Percentiles rank a stretch among this genome's conserved stretches.
phyloP scores from a whole-genome alignment of 176 grass and related monocot genomes.

The Elymus sibiricus region DNA sequence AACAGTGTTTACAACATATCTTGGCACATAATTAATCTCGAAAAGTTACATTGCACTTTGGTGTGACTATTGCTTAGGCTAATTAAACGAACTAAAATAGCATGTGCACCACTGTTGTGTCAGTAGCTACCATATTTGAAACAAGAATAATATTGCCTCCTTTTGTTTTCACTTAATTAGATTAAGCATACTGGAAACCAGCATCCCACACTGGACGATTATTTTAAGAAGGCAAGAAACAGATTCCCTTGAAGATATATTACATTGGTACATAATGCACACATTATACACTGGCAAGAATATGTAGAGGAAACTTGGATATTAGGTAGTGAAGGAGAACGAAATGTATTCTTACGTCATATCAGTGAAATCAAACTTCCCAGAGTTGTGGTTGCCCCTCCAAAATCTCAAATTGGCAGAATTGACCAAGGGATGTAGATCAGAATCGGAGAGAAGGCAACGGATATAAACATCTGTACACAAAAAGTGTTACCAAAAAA shows the following conservation, averaged over 20 bases:
- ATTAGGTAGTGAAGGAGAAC: background rate
- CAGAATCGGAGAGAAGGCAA: conserved; percentile 37
- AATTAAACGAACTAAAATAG: background rate
- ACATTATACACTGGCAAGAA: background rate
- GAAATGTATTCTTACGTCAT: conserved; percentile 75
- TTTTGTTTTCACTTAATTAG: background rate
- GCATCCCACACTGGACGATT: background rate
- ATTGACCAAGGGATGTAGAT: conserved; percentile 29
- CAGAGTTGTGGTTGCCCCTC: conserved; percentile 47
- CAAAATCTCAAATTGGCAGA: conserved; percentile 27
- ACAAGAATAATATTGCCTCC: background rate
- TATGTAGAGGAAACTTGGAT: conserved; percentile 4
- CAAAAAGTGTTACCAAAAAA: background rate
- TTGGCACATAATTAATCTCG: background rate
- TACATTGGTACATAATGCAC: background rate
- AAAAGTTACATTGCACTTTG: conserved; percentile 2
- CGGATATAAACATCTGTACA: conserved; percentile 36
- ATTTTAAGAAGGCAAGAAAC: background rate
- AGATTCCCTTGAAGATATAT: background rate
- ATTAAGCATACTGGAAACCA: conserved; percentile 8
- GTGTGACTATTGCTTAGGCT: background rate
- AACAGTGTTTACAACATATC: background rate
- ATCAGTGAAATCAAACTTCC: conserved; percentile 90
- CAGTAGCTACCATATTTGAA: conserved; percentile 12
- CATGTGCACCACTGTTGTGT: background rate